Percentiles rank a stretch among this genome's conserved stretches.
phyloP scores from a whole-genome alignment of 345 rosid genomes.

The Moricandia moricandioides region DNA sequence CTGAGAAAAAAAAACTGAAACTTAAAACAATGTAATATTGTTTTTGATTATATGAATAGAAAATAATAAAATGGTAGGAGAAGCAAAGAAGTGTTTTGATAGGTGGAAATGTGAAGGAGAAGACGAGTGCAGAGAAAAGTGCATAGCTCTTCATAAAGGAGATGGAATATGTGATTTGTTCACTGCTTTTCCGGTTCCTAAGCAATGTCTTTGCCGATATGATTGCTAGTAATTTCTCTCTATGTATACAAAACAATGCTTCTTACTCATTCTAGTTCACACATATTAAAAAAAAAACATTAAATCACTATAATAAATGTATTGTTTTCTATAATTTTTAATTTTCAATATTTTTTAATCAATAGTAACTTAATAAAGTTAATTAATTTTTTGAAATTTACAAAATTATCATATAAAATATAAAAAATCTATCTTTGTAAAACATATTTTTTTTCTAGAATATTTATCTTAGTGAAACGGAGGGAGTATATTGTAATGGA shows the following conservation, averaged over 20 bases:
- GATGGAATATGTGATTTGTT: neutral
- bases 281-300: too few species aligned
- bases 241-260: neutral
- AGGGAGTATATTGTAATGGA: neutral
- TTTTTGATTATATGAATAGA: neutral
- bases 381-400: too few species aligned
- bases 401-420: too few species aligned
- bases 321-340: too few species aligned
- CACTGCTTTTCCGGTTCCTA: neutral
- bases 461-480: too few species aligned
- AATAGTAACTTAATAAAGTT: too few species aligned
- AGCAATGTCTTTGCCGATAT: neutral
- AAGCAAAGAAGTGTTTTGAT: neutral
- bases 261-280: too few species aligned
- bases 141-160: neutral
- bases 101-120: neutral
- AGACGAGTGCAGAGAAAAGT: neutral
- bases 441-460: too few species aligned
- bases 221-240: neutral
- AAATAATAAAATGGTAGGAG: neutral
- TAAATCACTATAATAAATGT: too few species aligned
- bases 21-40: neutral
- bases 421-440: too few species aligned
- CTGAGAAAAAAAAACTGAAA: neutral
- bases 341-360: too few species aligned